phyloP scores from a whole-genome alignment of 2,329 filamentous ascomycete genomes.

The Talaromyces funiculosus region DNA sequence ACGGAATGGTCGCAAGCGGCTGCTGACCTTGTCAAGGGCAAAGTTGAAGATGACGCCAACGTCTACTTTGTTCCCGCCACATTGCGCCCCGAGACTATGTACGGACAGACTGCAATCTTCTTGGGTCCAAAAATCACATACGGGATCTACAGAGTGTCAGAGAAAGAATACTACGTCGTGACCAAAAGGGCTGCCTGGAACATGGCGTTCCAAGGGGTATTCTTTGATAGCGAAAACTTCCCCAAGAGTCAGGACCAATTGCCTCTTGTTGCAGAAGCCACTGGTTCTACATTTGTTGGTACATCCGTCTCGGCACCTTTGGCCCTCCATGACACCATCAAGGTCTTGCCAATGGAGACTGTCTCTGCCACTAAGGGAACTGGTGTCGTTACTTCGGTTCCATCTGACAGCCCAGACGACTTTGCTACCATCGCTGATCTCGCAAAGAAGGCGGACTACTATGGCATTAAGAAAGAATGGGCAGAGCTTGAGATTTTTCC shows the following conservation, averaged over 20 bases:
- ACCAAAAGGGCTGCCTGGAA: slow-evolving; percentile 82
- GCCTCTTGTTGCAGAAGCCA: slow-evolving; percentile 67
- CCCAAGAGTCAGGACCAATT: slow-evolving; percentile 62
- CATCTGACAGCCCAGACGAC: slow-evolving; percentile 93
- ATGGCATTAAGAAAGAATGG: slow-evolving; percentile 96
- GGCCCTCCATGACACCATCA: slow-evolving; percentile 75
- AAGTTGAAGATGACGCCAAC: slow-evolving; percentile 70
- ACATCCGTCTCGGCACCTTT: slow-evolving; percentile 86
- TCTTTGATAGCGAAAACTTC: slow-evolving; percentile 51
- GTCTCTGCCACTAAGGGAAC: slow-evolving; percentile 92
- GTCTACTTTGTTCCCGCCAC: slow-evolving; percentile 91
- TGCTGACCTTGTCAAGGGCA: slow-evolving; percentile 64
- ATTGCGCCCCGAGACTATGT: slow-evolving; percentile 95
- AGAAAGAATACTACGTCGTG: slow-evolving; percentile 76
- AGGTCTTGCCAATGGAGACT: slow-evolving; percentile 91
- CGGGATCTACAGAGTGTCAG: slow-evolving; percentile 73
- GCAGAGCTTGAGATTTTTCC: slow-evolving; percentile 82
- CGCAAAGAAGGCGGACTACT: slow-evolving; percentile 91
- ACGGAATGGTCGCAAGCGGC: slow-evolving; percentile 81
- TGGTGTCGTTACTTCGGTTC: slow-evolving; percentile 91
- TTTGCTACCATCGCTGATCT: slow-evolving; percentile 84
- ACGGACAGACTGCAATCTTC: slow-evolving; percentile 94
- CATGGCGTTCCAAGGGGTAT: slow-evolving; percentile 91
- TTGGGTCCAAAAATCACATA: slow-evolving; percentile 87
- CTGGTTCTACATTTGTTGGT: slow-evolving; percentile 75